Evolutionary conservation across 768 basidiomycete species (phyloP), one percentile per base, ranked within the genome.

Genomic region (Rubroboletus pulcherrimus): DNA sequence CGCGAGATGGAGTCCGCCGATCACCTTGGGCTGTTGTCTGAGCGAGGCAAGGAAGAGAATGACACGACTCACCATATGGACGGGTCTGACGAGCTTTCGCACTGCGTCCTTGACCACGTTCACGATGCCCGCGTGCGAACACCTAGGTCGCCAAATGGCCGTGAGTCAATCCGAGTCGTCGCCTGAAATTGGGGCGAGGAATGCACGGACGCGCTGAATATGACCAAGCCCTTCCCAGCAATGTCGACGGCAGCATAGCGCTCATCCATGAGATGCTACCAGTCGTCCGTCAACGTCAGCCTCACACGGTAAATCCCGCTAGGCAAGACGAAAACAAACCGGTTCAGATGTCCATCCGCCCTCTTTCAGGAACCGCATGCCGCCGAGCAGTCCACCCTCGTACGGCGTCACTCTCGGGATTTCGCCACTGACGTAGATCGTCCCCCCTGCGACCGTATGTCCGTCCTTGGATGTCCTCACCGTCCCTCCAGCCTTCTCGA

Each of bases 1-100:
- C n/a, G 86, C 89, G n/a, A 93, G 83, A 67, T 94, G 92, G 11
- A 93, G 74, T 21, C 91, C 92, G 2, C 91, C 91, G 38, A 92
- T 78, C 46, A 91, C 75, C 89, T 91, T 21, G 9, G 49, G 9
- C 11, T n/a, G 19, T 19, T 19, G 39, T 58, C 39, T 44, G 37
- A 59, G 37, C 34, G 19, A 24, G 14, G 19, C 5, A 24, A 35
- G 29, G 37, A 47, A 51, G 29, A 30, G 15, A 34, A 26, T 17
- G 37, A 24, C 14, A 38, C 10, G 34, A 66, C 35, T 24, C 49
- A 86, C 90, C 87, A 91, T 91, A 65, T 91, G 80, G 42, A 93
- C 75, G 0, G 91, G 91, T 53, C 89, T 74, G 39, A 75, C 70
- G 63, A 92, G 85, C 29, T 67, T 81, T 19, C 70, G 66, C 7